phyloP scores from a whole-genome alignment of 2,329 filamentous ascomycete genomes.

The Talaromyces sp. region DNA sequence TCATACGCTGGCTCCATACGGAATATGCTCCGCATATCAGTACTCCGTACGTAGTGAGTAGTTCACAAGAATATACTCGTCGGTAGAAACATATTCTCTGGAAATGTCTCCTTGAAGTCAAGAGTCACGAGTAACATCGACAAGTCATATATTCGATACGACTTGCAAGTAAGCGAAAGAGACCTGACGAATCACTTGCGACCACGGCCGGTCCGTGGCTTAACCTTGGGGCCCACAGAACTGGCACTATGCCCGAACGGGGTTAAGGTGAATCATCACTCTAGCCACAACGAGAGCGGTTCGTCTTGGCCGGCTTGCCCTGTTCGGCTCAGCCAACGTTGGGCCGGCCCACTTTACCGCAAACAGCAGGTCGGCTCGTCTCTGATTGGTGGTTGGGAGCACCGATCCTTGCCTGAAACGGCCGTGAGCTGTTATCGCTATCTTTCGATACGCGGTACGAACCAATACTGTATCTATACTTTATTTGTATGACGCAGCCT shows the following conservation, averaged over 20 bases:
- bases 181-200: constrained; percentile 13
- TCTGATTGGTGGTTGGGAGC: neutral
- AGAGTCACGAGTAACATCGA: neutral
- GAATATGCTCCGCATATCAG: neutral
- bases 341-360: neutral
- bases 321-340: neutral
- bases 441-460: neutral
- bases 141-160: neutral
- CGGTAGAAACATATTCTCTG: too few relatives aligned
- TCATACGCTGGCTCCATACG: neutral
- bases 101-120: neutral
- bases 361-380: neutral
- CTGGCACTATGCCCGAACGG: neutral
- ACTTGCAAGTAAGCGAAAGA: neutral
- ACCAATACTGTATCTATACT: neutral
- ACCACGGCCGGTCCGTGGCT: neutral
- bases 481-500: neutral
- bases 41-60: too few relatives aligned
- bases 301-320: constrained; percentile 1
- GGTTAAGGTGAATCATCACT: neutral
- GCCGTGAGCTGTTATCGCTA: constrained; percentile 4
- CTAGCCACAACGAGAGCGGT: constrained; percentile 10
- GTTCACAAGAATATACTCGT: too few relatives aligned
- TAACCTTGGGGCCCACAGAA: neutral
- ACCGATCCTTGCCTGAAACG: neutral